These are phyloP conservation scores for Dillenia suffruticosa DNA, from an alignment of 164 flowering plant genomes.

Conservation along the genomic window DNA sequence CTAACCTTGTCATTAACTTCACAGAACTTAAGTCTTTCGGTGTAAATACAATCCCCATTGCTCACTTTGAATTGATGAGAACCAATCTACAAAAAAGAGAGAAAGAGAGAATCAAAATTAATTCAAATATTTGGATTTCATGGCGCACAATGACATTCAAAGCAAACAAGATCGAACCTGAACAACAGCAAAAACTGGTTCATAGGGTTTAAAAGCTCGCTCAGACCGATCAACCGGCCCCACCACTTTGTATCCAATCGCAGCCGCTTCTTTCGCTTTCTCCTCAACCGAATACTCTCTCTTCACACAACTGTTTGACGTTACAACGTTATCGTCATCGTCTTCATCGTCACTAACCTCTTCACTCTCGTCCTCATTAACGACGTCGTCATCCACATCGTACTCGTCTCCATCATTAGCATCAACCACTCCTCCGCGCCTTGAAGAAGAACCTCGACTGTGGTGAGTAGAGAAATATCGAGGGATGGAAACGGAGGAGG, in stretches of 20 bases:
- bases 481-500: conserved; percentile 3
- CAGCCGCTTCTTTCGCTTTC: conserved; percentile 66
- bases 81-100: conserved; percentile 56
- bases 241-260: conserved; percentile 80
- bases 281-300: conserved; percentile 55
- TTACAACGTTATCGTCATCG: conserved; percentile 11
- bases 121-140: background rate
- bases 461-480: conserved; percentile 31
- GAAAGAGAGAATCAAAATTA: background rate
- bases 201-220: conserved; percentile 56
- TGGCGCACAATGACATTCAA: background rate
- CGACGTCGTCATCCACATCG: conserved; percentile 12
- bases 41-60: conserved; percentile 74
- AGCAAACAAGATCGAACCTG: conserved; percentile 47
- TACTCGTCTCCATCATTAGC: conserved; percentile 16
- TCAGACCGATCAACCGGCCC: conserved; percentile 63
- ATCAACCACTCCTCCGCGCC: background rate
- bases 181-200: conserved; percentile 87
- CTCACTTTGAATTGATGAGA: conserved; percentile 98
- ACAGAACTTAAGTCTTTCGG: conserved; percentile 82
- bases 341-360: conserved; percentile 16
- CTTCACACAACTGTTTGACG: conserved; percentile 10
- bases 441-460: background rate
- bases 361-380: conserved; percentile 24
- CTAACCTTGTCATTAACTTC: conserved; percentile 92